Evolutionary conservation across 139 green algal genomes (phyloP).

Genomic region (Coccomyxa sp.): DNA sequence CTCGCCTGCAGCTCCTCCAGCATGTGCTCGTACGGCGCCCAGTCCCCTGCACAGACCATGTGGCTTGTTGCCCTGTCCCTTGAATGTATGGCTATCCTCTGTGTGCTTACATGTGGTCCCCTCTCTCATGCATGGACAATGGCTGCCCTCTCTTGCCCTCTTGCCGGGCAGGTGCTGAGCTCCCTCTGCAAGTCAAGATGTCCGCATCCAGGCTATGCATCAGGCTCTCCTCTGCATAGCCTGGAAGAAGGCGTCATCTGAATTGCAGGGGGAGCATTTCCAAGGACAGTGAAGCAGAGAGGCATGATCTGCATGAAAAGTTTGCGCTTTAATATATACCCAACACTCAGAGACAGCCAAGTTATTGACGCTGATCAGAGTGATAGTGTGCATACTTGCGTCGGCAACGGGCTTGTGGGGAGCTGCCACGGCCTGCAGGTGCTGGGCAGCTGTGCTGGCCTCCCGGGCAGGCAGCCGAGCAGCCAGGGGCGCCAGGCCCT

Average conservation of each 20-base stretch:
- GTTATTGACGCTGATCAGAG: not conserved
- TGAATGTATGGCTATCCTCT: not conserved
- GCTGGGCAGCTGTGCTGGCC: not conserved
- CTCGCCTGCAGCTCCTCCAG: constrained; percentile 17
- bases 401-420: too few species aligned
- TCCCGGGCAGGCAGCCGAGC: constrained; percentile 8
- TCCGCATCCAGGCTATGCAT: constrained; percentile 1
- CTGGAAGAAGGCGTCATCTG: not conserved
- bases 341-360: not conserved
- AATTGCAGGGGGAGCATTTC: not conserved
- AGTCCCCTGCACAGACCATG: not conserved
- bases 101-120: too few species aligned
- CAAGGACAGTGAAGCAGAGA: not conserved
- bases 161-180: not conserved
- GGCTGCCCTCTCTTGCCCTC: not conserved
- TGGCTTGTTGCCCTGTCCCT: not conserved
- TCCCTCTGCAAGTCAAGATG: not conserved
- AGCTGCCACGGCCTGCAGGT: not conserved
- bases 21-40: constrained; percentile 26
- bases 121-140: too few species aligned
- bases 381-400: not conserved
- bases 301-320: not conserved
- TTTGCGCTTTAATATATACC: not conserved
- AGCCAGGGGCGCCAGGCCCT: constrained; percentile 11
- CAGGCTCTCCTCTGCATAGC: not conserved